Evolutionary conservation across 345 rosid genomes (phyloP).

Genomic region (Eucalyptus victrix): DNA sequence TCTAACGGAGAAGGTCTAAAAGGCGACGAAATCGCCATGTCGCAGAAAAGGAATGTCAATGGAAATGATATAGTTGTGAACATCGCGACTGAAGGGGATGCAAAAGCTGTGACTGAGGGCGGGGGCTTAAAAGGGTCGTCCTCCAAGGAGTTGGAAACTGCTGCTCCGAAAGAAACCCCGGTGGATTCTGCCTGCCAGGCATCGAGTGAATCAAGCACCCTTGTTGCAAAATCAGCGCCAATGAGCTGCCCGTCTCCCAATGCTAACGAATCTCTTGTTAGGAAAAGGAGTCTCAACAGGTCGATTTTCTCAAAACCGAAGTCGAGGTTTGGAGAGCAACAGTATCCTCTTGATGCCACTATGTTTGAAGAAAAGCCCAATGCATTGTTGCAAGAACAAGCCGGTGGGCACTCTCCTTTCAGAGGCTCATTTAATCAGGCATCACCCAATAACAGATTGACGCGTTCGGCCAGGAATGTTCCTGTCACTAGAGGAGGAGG

Average conservation of each 20-base stretch:
- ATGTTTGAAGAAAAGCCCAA: conserved; percentile 19
- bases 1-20: not conserved
- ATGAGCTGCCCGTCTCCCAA: conserved; percentile 24
- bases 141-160: not conserved
- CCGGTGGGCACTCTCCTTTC: conserved; percentile 16
- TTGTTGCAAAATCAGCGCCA: conserved; percentile 14
- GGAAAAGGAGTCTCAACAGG: conserved; percentile 38
- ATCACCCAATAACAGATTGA: conserved; percentile 35
- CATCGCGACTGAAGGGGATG: conserved; percentile 26
- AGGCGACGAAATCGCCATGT: conserved; percentile 13
- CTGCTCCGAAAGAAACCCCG: not conserved
- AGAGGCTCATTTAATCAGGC: conserved; percentile 18
- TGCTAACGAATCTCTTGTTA: conserved; percentile 9
- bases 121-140: conserved; percentile 10
- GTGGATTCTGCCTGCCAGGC: not conserved
- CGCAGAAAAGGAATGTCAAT: conserved; percentile 22
- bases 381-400: conserved; percentile 18
- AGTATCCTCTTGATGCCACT: conserved; percentile 14
- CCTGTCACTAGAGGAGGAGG: conserved; percentile 31
- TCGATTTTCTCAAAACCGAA: conserved; percentile 59
- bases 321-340: conserved; percentile 72
- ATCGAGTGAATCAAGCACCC: not conserved
- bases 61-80: conserved; percentile 43
- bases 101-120: not conserved
- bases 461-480: conserved; percentile 7